Evolutionary conservation across 768 basidiomycete species (phyloP), one percentile per base, ranked within the genome.

Genomic region (Cyclocybe aegerita): DNA sequence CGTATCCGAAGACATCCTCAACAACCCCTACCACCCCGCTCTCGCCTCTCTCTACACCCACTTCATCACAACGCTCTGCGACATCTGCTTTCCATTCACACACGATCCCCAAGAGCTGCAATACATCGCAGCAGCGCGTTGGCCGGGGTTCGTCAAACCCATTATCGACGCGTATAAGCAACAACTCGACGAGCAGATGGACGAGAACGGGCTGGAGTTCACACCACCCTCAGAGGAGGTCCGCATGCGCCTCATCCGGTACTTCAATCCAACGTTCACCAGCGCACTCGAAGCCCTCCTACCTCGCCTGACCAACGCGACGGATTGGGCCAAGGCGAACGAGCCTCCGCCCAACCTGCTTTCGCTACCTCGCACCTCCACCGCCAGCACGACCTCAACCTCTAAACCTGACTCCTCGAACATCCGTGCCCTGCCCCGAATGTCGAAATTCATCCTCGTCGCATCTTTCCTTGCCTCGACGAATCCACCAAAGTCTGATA

Each of bases 391-490:
- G 15, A 10, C 31, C 9, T 43, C 46, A 2, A 36, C 31, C 14
- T 16, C 44, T 14, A 23, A 30, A 16, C 34, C 23, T 15, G 38
- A 50, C 11, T 45, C 49, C 12, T 47, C 60, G 39, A 62, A 58
- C 23, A 60, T 73, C 11, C 63, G 64, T 4, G 66, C 71, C 14
- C 70, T 88, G 33, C 84, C 86, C 1, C 77, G 79, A 4, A 80
- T 89, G 75, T 82, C 83, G 15, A 88, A 87, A 60, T 93, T 83
- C 58, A 74, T 93, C 16, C 69, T 94, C 4, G 65, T 93, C 3
- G 87, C 90, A 0, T 80, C 85, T 1, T 96, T 85, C 61, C 68
- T 93, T 36, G 90, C 92, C 4, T 91, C 90, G 37, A 88, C 86
- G 37, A 97, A 96, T 60, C 93, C 93, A 2, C 66, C 84, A 0